Base-by-base conservation (phyloP, 257 asterid species). In the Osmanthus fragrans region DNA sequence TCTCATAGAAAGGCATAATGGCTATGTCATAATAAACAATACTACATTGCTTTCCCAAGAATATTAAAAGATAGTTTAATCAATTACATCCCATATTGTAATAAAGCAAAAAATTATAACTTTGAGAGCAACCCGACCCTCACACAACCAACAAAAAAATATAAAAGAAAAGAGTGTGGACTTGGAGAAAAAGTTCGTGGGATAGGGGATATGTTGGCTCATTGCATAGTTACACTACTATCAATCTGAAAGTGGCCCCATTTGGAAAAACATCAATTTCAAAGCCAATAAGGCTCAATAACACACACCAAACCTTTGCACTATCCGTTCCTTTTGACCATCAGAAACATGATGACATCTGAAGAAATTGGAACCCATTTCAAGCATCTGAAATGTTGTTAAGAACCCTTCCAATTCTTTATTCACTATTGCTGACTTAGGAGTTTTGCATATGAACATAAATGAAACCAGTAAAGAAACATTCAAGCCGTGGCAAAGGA, bases 371-470 rank as follows among this genome's bases (percentile, higher is more conserved):
- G 18, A 60, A 23, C 33, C 67, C 32, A n/a, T 60, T n/a, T n/a
- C 67, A 23, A 60, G 67, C 32, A 60, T 60, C 13, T 60, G 67
- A 60, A 60, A 60, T 60, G 67, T 21, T 58, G 67, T n/a, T 58
- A 21, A 5, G 27, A 12, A 2, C 67, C 15, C 67, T 60, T 60
- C 68, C 5, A 25, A 60, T 23, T 60, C 68, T 60, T 58, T 7
- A 58, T 2, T 8, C 12, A 21, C 27, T 58, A 21, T 3, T 21
- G 68, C 33, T 10, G 33, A 23, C 68, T 15, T 30, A 60, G 23
- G 6, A 60, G 33, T 60, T 60, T 60, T 60, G 33, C 68, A 10
- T 8, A 60, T 60, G 16, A 60, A 60, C 68, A 60, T 6, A 60
- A 60, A 23, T 60, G 33, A 10, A 60, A 60, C 16, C 68, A 56